Base-by-base conservation (phyloP, 768 basidiomycete genomes). In the Coprinopsis cinerea region DNA sequence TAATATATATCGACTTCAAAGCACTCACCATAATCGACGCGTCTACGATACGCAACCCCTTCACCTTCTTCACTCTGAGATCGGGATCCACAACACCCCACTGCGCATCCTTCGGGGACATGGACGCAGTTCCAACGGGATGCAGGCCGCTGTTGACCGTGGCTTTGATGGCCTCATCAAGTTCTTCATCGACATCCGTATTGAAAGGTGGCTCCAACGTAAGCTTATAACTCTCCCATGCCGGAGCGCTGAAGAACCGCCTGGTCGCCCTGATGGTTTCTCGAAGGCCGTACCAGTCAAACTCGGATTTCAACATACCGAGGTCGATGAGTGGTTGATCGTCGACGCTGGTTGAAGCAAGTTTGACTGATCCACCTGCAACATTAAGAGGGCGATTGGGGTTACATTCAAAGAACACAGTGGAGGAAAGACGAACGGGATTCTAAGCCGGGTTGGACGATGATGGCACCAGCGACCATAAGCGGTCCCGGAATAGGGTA, bases 11-110 rank as follows among this genome's bases (percentile, higher is more conserved):
- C 10, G 17, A 40, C 6, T 6, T 5, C 25, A 9, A 9, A 9
- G 9, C 44, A 53, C 66, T 46, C 47, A 67, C 70, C 53, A 65
- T 53, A 49, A 62, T 57, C 14, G 68, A 69, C 4, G 66, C 66
- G 56, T 74, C 70, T 4, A 74, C 66, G n/a, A 73, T 55, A 5
- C 72, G 59, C 45, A 73, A 47, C 4, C 66, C 70, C 6, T 35
- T 34, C 1, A 63, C 59, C 1, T 64, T 63, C 53, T 73, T 72
- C 1, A 73, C 65, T 26, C 44, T 53, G 30, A 74, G 53, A 52
- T 71, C 61, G 9, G 70, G 64, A 53, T 71, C 63, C 2, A 71
- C 64, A 11, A 70, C 72, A 2, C 70, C 71, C 13, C 42, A 60
- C 3, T 49, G 32, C 0, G 65, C 61, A 15, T 52, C 47, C 20